Conservation (phyloP, 2,329 filamentous ascomycete genomes). For the Magnaporthiopsis rhizophila region DNA sequence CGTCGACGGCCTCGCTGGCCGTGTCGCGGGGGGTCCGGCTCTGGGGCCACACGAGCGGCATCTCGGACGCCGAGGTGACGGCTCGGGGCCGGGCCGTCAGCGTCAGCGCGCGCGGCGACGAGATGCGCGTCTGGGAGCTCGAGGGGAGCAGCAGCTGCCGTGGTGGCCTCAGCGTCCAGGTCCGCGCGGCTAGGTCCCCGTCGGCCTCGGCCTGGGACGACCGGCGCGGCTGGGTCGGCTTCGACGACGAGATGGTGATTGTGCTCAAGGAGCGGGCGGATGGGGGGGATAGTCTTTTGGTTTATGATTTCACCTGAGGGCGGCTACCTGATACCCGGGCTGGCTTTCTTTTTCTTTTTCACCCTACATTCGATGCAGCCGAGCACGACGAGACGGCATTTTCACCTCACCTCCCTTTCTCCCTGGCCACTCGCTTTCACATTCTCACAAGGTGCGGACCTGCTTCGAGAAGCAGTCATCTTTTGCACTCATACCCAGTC, state of each 20-base stretch:
- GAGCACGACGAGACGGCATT: too few relatives aligned
- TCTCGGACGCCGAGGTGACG: constrained; percentile 78
- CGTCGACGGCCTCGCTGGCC: constrained; percentile 55
- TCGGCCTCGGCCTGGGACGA: constrained; percentile 30
- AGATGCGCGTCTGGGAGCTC: constrained; percentile 82
- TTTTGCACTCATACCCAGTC: too few relatives aligned
- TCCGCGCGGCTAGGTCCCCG: constrained; percentile 27
- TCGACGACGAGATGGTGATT: constrained; percentile 89
- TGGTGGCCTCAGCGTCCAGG: constrained; percentile 34
- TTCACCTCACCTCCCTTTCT: too few relatives aligned
- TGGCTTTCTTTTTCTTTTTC: too few relatives aligned
- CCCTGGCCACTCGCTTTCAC: too few relatives aligned
- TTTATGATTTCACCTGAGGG: constrained; percentile 77
- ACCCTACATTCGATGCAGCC: too few relatives aligned
- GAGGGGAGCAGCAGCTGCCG: constrained; percentile 52
- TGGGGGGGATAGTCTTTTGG: constrained; percentile 65
- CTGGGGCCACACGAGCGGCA: constrained; percentile 87
- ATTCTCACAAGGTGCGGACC: too few relatives aligned
- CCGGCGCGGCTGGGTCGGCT: constrained; percentile 64
- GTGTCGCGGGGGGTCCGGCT: constrained; percentile 69
- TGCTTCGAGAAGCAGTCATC: too few relatives aligned
- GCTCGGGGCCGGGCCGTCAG: constrained; percentile 81
- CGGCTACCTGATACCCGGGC: too few relatives aligned
- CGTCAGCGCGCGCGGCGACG: constrained; percentile 71
- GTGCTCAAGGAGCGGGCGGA: constrained; percentile 64